Percentiles rank a stretch among this genome's conserved stretches.
These are phyloP conservation scores for Phaeosphaeriaceae sp. DNA, from an alignment of 2,329 filamentous ascomycete genomes.

Conservation along the genomic window DNA sequence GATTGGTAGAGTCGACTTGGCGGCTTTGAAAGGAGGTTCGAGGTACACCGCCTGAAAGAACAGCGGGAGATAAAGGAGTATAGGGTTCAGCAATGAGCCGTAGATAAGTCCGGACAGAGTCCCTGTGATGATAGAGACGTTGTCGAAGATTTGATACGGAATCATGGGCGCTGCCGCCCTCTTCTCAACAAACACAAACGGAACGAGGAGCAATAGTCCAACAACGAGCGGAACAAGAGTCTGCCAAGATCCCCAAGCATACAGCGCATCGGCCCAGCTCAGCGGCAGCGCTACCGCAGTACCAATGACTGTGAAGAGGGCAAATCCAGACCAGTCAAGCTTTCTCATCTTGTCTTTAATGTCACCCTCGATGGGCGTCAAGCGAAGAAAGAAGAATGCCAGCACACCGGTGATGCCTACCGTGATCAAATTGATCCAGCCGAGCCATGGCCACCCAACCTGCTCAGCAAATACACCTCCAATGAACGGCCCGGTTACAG, in stretches of 20 bases:
- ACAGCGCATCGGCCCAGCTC: slow-evolving; percentile 56
- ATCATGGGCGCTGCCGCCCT: slow-evolving; percentile 58
- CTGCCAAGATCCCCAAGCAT: slow-evolving; percentile 62
- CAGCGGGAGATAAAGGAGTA: slow-evolving; percentile 48
- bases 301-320: slow-evolving; percentile 50
- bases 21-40: slow-evolving; percentile 42
- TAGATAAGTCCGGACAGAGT: slow-evolving; percentile 62
- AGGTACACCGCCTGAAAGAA: slow-evolving; percentile 47
- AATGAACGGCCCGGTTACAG: slow-evolving; percentile 47
- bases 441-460: slow-evolving; percentile 53
- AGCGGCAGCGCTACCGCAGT: slow-evolving; percentile 56
- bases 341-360: slow-evolving; percentile 48
- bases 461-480: slow-evolving; percentile 54
- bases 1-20: slow-evolving; percentile 4
- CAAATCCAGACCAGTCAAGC: slow-evolving; percentile 58
- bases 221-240: slow-evolving; percentile 66
- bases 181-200: slow-evolving; percentile 61
- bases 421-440: slow-evolving; percentile 49
- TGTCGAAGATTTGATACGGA: slow-evolving; percentile 51
- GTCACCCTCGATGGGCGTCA: slow-evolving; percentile 56
- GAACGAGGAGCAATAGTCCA: slow-evolving; percentile 58
- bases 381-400: slow-evolving; percentile 56
- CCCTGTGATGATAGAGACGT: slow-evolving; percentile 55
- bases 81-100: slow-evolving; percentile 53
- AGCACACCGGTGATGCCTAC: slow-evolving; percentile 54